A percentile compares a stretch with the other conserved stretches of the same genome.
Evolutionary conservation across 2,329 filamentous ascomycete genomes (phyloP).

Genomic region (Massarina eburnea): DNA sequence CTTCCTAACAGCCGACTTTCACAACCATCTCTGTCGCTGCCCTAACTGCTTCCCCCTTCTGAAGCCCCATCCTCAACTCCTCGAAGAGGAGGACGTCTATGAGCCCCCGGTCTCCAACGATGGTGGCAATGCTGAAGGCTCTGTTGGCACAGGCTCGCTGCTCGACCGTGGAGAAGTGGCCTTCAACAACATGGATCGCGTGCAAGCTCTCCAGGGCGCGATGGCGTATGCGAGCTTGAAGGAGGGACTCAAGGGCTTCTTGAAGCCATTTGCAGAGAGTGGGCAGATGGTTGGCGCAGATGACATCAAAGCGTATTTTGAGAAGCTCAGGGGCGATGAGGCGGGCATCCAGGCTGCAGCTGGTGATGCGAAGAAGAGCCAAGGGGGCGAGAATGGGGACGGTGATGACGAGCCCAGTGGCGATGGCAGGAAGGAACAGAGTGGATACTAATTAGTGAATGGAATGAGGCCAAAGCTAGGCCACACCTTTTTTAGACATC

Average conservation of each 20-base stretch:
- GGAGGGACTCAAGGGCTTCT: conserved; percentile 92
- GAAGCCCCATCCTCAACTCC: conserved; percentile 71
- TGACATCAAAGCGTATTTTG: conserved; percentile 96
- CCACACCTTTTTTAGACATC: no score
- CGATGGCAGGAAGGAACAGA: conserved; percentile 41
- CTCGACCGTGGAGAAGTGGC: conserved; percentile 92
- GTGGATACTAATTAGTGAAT: conserved; percentile 41
- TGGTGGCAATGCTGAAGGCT: conserved; percentile 57
- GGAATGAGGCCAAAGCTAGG: no score
- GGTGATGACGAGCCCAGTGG: conserved; percentile 17
- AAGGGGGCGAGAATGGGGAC: conserved; percentile 30
- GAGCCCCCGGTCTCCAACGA: conserved; percentile 78
- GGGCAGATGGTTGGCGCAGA: conserved; percentile 87
- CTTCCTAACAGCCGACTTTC: conserved; percentile 79
- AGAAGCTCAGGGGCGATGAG: conserved; percentile 86
- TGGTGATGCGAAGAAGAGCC: conserved; percentile 28
- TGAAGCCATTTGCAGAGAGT: conserved; percentile 90
- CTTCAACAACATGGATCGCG: conserved; percentile 86
- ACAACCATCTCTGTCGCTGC: conserved; percentile 81
- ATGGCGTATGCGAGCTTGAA: conserved; percentile 98
- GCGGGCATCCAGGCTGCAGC: conserved; percentile 59
- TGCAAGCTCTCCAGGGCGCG: conserved; percentile 87
- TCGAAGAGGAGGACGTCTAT: conserved; percentile 93
- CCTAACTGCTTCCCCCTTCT: conserved; percentile 75
- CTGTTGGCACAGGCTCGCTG: conserved; percentile 74